phyloP scores from a whole-genome alignment of 75 land plant species.

The Adiantum capillusveneris region DNA sequence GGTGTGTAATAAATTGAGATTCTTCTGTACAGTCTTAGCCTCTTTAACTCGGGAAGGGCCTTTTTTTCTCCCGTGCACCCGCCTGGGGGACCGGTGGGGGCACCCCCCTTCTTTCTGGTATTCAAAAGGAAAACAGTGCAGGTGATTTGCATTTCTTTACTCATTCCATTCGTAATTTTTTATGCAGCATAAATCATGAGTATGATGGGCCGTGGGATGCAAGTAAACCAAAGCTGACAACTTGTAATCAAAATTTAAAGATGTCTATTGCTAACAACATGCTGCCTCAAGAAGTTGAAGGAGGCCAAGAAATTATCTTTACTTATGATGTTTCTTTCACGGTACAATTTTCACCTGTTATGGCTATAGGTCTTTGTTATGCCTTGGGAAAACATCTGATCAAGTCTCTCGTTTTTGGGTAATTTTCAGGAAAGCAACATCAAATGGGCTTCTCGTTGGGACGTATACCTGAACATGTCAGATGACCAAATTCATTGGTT shows the following conservation, averaged over 20 bases:
- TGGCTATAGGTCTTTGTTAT: too few species aligned
- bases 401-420: not conserved
- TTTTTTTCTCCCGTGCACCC: too few species aligned
- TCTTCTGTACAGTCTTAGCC: too few species aligned
- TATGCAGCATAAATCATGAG: conserved; percentile 12
- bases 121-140: too few species aligned
- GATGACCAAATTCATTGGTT: conserved; percentile 76
- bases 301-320: conserved; percentile 22
- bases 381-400: too few species aligned
- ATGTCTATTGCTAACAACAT: conserved; percentile 4
- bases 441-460: conserved; percentile 79
- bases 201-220: conserved; percentile 26
- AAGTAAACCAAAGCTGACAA: conserved; percentile 17
- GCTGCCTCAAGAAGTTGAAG: conserved; percentile 28
- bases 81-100: too few species aligned
- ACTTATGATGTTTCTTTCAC: conserved; percentile 24
- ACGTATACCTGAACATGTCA: conserved; percentile 57
- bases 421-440: conserved; percentile 40
- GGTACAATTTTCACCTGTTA: conserved; percentile 5
- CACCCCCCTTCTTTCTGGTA: too few species aligned
- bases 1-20: too few species aligned
- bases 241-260: conserved; percentile 24
- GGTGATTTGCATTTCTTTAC: too few species aligned
- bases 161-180: too few species aligned
- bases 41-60: too few species aligned